Evolutionary conservation across 768 basidiomycete genomes (phyloP), one percentile per base, ranked within the genome.

Genomic region (Favolaschia claudopus): DNA sequence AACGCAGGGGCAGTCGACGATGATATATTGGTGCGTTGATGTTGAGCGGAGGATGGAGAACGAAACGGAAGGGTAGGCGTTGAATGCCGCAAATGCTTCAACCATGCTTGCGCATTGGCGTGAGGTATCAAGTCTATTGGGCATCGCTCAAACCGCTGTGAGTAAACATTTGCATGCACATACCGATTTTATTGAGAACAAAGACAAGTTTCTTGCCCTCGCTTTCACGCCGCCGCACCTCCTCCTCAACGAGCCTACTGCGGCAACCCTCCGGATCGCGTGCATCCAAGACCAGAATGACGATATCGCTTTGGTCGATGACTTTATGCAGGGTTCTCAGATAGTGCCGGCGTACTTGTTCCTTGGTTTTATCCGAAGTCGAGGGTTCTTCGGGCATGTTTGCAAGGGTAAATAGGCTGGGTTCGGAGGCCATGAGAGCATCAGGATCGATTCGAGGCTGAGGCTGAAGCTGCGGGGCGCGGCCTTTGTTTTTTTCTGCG

Each of bases 131-230:
- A 85, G 73, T 98, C 96, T 97, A 65, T 15, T 14, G 5, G 40
- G 47, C 39, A 2, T 19, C 8, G 27, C 20, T 40, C 52, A 46
- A 34, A 28, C 17, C 32, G 34, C 29, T 40, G 25, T 38, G 13
- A 49, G n/a, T 20, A 20, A 43, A 17, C 52, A 37, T 20, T 36
- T 46, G 22, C 52, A n/a, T 31, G 32, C 28, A 75, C 88, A 55
- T 60, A 95, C 96, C 96, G 56, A 97, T 91, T 78, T 99, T 98
- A 74, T 98, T 99, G n/a, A 99, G 72, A 3, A 98, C 93, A 51
- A 95, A 93, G 2, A 99, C 88, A 28, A 99, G 77, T 70, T 88
- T 92, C 80, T 99, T 99, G 8, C 95, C 92, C 62, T 96, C 92
- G 22, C 78, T 79, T 70, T 96, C 95, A 32, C 92, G 82, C 62